A percentile compares a stretch with the other conserved stretches of the same genome.
Conservation (phyloP, 805 yeast genomes). For the Candida morakotiae region DNA sequence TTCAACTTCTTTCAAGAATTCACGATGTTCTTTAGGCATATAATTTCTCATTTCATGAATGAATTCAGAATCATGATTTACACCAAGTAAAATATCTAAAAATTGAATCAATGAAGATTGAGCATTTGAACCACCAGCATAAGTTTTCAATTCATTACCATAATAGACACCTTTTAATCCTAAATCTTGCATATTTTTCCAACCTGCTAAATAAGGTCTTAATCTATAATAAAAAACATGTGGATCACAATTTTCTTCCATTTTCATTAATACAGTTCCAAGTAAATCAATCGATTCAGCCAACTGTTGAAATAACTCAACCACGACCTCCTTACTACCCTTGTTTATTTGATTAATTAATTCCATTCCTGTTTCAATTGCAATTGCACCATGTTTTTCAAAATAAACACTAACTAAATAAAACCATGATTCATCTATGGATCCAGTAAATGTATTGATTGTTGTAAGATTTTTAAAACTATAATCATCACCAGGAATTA, state of each 20-base stretch:
- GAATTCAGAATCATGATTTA: slow-evolving; percentile 63
- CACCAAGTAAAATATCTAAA: slow-evolving; percentile 69
- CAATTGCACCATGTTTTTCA: slow-evolving; percentile 75
- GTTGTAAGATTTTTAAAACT: slow-evolving; percentile 72
- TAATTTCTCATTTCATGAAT: slow-evolving; percentile 81
- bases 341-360: slow-evolving; percentile 56
- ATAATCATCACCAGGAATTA: slow-evolving; percentile 40
- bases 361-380: slow-evolving; percentile 62
- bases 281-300: slow-evolving; percentile 75
- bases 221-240: slow-evolving; percentile 82
- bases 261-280: slow-evolving; percentile 67
- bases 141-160: slow-evolving; percentile 62
- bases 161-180: slow-evolving; percentile 80
- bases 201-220: slow-evolving; percentile 89
- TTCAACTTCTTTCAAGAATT: slow-evolving; percentile 62
- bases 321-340: slow-evolving; percentile 39
- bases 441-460: slow-evolving; percentile 82
- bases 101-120: slow-evolving; percentile 89
- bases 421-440: slow-evolving; percentile 91
- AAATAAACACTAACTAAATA: slow-evolving; percentile 83
- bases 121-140: slow-evolving; percentile 92
- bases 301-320: slow-evolving; percentile 49
- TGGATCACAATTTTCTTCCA: slow-evolving; percentile 95
- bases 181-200: slow-evolving; percentile 86
- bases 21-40: slow-evolving; percentile 86